A percentile compares a stretch with the other conserved stretches of the same genome.
These are phyloP conservation scores for Trametes gibbosa DNA, from an alignment of 768 basidiomycete species.

Conservation along the genomic window DNA sequence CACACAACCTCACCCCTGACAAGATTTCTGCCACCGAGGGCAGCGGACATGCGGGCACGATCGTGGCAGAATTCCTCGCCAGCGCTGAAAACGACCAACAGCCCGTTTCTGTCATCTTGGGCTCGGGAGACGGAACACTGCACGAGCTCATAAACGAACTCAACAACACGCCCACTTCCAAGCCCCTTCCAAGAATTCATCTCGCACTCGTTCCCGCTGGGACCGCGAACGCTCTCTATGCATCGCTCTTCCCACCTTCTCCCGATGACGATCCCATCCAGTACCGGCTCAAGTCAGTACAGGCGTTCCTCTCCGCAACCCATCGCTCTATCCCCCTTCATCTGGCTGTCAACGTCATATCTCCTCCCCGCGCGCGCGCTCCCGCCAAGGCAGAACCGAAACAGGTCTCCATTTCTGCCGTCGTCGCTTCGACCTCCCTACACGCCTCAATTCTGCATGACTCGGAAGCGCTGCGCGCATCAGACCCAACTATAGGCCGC, in stretches of 20 bases:
- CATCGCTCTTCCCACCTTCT: constrained; percentile 64
- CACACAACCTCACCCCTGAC: constrained; percentile 39
- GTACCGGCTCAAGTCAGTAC: constrained; percentile 56
- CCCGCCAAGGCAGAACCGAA: constrained; percentile 4
- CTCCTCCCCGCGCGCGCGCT: constrained; percentile 29
- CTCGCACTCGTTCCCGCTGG: constrained; percentile 69
- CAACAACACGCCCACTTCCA: constrained; percentile 5
- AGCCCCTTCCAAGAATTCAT: constrained; percentile 28
- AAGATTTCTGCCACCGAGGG: constrained; percentile 46
- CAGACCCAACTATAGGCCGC: constrained; percentile 75
- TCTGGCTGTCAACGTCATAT: constrained; percentile 51
- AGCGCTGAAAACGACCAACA: constrained; percentile 21
- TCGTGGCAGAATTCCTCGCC: constrained; percentile 42
- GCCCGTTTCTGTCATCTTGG: constrained; percentile 51
- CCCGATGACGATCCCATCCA: constrained; percentile 25
- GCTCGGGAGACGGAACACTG: constrained; percentile 89
- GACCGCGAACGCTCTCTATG: constrained; percentile 92
- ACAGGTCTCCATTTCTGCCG: constrained; percentile 50
- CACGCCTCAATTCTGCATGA: constrained; percentile 84
- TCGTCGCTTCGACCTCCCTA: constrained; percentile 83
- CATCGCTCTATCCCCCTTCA: constrained; percentile 40
- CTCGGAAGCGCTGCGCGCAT: constrained; percentile 70
- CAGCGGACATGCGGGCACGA: constrained; percentile 52
- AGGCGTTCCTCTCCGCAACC: constrained; percentile 41
- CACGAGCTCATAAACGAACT: constrained; percentile 82